A percentile compares a stretch with the other conserved stretches of the same genome.
These are phyloP conservation scores for Scytalidium lignicola DNA, from an alignment of 2,329 filamentous ascomycete species.

Conservation along the genomic window DNA sequence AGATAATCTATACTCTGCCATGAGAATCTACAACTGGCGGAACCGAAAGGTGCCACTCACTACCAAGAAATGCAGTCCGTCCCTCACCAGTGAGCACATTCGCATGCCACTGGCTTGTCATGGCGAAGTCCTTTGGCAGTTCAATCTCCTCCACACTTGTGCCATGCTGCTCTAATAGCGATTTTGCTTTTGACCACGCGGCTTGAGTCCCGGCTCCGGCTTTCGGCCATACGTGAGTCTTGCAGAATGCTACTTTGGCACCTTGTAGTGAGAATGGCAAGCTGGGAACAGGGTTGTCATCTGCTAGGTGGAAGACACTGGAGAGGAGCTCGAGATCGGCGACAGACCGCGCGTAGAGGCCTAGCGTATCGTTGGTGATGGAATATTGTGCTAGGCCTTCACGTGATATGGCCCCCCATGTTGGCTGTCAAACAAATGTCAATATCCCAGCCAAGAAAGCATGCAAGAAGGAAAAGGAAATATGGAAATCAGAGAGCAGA, in stretches of 20 bases:
- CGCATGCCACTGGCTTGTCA: conserved; percentile 46
- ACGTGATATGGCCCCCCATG: conserved; percentile 56
- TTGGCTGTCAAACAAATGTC: too few relatives aligned
- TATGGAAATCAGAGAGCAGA: too few relatives aligned
- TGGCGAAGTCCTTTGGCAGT: conserved; percentile 43
- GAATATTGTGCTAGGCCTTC: conserved; percentile 58
- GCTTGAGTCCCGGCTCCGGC: conserved; percentile 38
- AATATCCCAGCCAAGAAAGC: too few relatives aligned
- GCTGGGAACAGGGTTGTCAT: conserved; percentile 35
- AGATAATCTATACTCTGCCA: too few relatives aligned
- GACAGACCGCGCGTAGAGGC: conserved; percentile 52
- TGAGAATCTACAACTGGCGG: too few relatives aligned
- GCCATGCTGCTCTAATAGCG: conserved; percentile 42
- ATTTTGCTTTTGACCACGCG: conserved; percentile 36
- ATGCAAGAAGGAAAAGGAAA: too few relatives aligned
- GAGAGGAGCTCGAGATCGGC: conserved; percentile 53
- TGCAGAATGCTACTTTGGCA: conserved; percentile 48
- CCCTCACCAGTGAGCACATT: conserved; percentile 50
- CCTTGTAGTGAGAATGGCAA: conserved; percentile 35
- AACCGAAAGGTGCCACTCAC: conserved; percentile 18
- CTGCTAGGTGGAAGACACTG: conserved; percentile 47
- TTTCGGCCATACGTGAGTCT: conserved; percentile 46
- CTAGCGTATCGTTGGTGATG: conserved; percentile 55
- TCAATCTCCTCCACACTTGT: conserved; percentile 52
- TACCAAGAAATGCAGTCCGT: conserved; percentile 42